phyloP scores from a whole-genome alignment of 148 eudicot genomes.

The Rhododendron griersonianum region DNA sequence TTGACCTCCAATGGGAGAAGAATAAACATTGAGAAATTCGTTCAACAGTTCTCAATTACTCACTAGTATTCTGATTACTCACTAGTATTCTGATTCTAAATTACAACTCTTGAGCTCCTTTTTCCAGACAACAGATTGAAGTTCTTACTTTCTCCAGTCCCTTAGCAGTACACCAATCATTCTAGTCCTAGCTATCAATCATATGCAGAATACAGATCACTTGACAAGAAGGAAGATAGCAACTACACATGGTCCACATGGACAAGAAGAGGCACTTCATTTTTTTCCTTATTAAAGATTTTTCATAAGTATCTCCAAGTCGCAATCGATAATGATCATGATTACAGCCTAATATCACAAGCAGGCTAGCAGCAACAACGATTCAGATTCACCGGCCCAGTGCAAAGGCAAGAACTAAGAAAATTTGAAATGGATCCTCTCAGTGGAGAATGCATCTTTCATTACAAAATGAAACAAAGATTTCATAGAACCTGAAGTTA shows the following conservation, averaged over 20 bases:
- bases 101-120: neutral
- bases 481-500: neutral
- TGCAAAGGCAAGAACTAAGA: neutral
- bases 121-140: neutral
- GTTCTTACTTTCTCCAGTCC: neutral
- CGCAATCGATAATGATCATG: neutral
- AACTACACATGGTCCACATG: neutral
- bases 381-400: neutral
- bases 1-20: no score
- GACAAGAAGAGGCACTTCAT: neutral
- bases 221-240: neutral
- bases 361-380: neutral
- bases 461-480: neutral
- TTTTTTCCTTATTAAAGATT: neutral
- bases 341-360: neutral
- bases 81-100: slow-evolving; percentile 30
- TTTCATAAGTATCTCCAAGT: neutral
- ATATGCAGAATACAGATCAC: neutral
- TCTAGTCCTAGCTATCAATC: neutral
- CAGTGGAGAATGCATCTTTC: neutral
- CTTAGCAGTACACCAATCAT: neutral
- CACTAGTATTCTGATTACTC: neutral
- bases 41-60: neutral
- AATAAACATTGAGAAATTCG: no score
- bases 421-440: neutral